Conservation (phyloP, 345 rosid species). For the Bruguiera sexangula region DNA sequence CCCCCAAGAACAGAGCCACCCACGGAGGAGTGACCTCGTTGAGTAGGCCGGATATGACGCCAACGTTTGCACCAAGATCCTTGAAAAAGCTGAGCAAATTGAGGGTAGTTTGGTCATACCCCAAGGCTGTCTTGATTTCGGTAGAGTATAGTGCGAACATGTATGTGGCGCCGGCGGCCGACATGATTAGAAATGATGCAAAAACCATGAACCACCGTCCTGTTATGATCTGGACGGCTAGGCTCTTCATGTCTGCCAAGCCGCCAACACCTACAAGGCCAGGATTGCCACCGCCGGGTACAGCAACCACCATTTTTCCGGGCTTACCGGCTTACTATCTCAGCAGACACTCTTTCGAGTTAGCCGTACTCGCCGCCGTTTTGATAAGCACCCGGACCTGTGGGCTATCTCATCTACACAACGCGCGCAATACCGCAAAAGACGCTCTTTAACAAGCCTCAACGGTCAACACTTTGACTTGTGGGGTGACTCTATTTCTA, state of each 20-base stretch:
- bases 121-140: slow-evolving; percentile 33
- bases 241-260: slow-evolving; percentile 25
- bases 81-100: slow-evolving; percentile 62
- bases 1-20: slow-evolving; percentile 57
- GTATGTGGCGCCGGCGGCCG: slow-evolving; percentile 61
- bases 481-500: too few relatives aligned
- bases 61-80: slow-evolving; percentile 55
- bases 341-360: too few relatives aligned
- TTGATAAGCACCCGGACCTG: too few relatives aligned
- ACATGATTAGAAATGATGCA: slow-evolving; percentile 56
- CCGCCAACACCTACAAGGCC: slow-evolving; percentile 2
- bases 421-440: too few relatives aligned
- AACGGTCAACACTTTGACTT: too few relatives aligned
- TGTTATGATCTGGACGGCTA: slow-evolving; percentile 33
- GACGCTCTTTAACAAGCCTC: too few relatives aligned
- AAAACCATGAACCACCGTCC: slow-evolving; percentile 65
- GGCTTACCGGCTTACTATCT: too few relatives aligned
- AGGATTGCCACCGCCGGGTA: not conserved
- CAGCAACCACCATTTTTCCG: slow-evolving; percentile 14
- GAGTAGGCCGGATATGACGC: slow-evolving; percentile 53
- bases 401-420: too few relatives aligned
- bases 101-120: slow-evolving; percentile 62
- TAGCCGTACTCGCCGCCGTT: too few relatives aligned
- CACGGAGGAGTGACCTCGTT: slow-evolving; percentile 67
- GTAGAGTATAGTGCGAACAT: slow-evolving; percentile 52